These are phyloP conservation scores for Clonostachys chloroleuca DNA, from an alignment of 2,329 filamentous ascomycete species.

Conservation along the genomic window DNA sequence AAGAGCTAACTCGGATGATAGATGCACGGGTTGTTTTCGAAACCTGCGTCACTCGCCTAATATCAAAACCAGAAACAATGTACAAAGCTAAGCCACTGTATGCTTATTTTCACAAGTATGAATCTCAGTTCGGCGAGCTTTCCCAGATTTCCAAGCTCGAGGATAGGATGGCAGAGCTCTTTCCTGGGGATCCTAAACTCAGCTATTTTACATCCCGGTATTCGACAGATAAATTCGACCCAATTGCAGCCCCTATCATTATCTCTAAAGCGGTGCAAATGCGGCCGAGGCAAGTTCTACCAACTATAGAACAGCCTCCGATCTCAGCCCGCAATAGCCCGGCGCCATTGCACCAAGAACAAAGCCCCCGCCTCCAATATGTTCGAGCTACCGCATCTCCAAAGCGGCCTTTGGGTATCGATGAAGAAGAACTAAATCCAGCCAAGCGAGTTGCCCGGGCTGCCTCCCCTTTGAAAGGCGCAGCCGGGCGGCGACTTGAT, in stretches of 20 bases:
- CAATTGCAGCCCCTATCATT: constrained; percentile 74
- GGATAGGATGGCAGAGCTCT: constrained; percentile 89
- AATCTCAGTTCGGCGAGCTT: constrained; percentile 90
- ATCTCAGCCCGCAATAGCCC: constrained; percentile 40
- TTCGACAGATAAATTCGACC: constrained; percentile 69
- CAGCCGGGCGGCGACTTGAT: constrained; percentile 78
- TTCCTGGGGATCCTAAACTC: constrained; percentile 78
- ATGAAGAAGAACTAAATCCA: constrained; percentile 70
- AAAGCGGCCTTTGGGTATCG: constrained; percentile 57
- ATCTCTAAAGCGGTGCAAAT: constrained; percentile 79
- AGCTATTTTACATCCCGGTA: constrained; percentile 74
- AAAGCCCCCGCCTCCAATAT: constrained; percentile 44
- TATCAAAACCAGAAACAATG: constrained; percentile 69
- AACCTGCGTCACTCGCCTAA: constrained; percentile 80
- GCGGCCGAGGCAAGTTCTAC: constrained; percentile 54
- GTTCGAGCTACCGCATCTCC: constrained; percentile 46
- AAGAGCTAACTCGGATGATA: constrained; percentile 8
- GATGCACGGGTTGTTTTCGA: constrained; percentile 87
- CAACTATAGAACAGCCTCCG: constrained; percentile 45
- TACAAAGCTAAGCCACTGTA: constrained; percentile 81
- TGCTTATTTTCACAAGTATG: constrained; percentile 89
- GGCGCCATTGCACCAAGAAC: constrained; percentile 23
- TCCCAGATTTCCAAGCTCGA: constrained; percentile 88
- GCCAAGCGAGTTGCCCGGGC: constrained; percentile 84
- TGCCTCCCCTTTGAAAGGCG: constrained; percentile 90